These are phyloP conservation scores for Suhomyces terraborum DNA, from an alignment of 1,139 yeast genomes.

Conservation along the genomic window DNA sequence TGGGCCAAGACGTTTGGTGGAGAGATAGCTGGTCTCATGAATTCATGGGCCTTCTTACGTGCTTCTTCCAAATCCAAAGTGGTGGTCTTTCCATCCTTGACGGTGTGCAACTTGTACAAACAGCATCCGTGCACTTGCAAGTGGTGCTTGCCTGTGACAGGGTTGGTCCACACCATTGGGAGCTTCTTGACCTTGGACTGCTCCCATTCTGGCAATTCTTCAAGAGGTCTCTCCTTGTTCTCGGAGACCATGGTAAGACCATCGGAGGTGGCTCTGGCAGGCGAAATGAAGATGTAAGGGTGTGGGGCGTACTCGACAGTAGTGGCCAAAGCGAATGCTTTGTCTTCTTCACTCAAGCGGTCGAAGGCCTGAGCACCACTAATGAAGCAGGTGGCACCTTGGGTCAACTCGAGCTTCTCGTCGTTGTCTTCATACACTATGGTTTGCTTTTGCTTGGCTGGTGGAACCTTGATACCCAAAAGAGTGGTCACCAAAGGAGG, in stretches of 20 bases:
- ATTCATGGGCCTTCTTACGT: constrained; percentile 62
- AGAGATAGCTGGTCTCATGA: constrained; percentile 85
- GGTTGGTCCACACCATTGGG: constrained; percentile 91
- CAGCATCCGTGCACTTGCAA: constrained; percentile 88
- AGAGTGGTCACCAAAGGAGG: constrained; percentile 87
- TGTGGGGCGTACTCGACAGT: constrained; percentile 88
- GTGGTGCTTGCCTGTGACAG: constrained; percentile 80
- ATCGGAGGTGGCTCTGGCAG: constrained; percentile 79
- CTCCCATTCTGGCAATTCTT: constrained; percentile 80
- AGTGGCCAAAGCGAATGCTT: constrained; percentile 70
- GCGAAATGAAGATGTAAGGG: constrained; percentile 81
- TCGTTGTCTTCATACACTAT: constrained; percentile 65
- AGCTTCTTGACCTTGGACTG: constrained; percentile 68
- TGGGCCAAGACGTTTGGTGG: constrained; percentile 77
- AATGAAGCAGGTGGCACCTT: constrained; percentile 87
- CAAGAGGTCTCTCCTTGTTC: constrained; percentile 65
- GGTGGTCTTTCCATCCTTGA: constrained; percentile 52
- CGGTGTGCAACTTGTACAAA: constrained; percentile 63
- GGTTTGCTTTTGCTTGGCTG: constrained; percentile 43
- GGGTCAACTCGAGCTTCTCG: constrained; percentile 65
- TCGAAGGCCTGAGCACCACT: constrained; percentile 79
- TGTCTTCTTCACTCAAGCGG: constrained; percentile 63
- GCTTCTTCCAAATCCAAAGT: constrained; percentile 67
- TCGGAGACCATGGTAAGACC: constrained; percentile 85
- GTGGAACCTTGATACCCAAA: constrained; percentile 80